Evolutionary conservation across 805 yeast species (phyloP).

Genomic region (Candida loeiensis): DNA sequence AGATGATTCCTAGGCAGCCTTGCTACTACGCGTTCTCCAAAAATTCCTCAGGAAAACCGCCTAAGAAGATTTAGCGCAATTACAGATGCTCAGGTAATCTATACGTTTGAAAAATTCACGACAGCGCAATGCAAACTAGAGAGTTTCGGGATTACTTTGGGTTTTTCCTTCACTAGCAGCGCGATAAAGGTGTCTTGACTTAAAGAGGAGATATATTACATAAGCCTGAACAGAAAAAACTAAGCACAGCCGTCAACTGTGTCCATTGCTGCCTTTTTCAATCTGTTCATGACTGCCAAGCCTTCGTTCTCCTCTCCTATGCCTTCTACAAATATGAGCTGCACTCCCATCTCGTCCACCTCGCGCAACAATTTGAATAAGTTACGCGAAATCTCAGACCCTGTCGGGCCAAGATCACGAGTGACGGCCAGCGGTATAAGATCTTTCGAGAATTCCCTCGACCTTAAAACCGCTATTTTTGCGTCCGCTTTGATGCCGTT

Average conservation of each 20-base stretch:
- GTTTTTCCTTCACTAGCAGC: neutral
- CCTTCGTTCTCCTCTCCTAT: constrained; percentile 76
- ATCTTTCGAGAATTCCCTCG: constrained; percentile 28
- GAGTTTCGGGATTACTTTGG: too few relatives aligned
- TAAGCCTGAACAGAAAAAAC: neutral
- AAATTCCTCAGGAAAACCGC: too few relatives aligned
- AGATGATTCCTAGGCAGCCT: neutral
- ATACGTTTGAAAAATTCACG: too few relatives aligned
- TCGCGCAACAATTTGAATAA: constrained; percentile 71
- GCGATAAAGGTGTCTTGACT: neutral
- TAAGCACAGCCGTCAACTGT: constrained; percentile 22
- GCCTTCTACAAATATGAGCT: constrained; percentile 80
- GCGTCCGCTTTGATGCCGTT: constrained; percentile 13
- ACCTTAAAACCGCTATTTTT: constrained; percentile 52
- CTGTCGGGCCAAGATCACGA: constrained; percentile 42
- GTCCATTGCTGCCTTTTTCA: constrained; percentile 75
- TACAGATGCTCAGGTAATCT: too few relatives aligned
- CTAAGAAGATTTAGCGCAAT: too few relatives aligned
- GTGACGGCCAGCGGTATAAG: constrained; percentile 20
- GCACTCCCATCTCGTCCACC: constrained; percentile 67
- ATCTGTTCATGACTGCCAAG: constrained; percentile 89
- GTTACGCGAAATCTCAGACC: constrained; percentile 66
- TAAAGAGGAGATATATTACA: neutral
- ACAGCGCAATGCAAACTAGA: too few relatives aligned
- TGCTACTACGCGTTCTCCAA: too few relatives aligned